These are phyloP conservation scores for Alnus glutinosa DNA, from an alignment of 306 rosid species.

Conservation along the genomic window DNA sequence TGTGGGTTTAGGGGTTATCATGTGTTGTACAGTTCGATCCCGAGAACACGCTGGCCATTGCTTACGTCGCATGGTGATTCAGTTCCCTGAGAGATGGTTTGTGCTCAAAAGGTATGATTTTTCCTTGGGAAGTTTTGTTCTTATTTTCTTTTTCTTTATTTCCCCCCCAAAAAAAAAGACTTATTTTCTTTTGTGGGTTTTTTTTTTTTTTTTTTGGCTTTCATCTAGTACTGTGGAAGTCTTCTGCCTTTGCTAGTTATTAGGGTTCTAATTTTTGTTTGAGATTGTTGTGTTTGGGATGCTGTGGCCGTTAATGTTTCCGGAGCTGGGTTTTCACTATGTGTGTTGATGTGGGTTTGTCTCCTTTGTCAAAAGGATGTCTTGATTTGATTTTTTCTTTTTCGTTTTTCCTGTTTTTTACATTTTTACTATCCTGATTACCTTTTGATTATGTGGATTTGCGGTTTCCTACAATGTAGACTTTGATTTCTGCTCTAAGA, in stretches of 20 bases:
- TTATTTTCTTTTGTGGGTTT: slow-evolving; percentile 1
- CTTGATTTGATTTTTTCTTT: background rate
- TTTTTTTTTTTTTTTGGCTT: background rate
- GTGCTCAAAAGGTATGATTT: slow-evolving; percentile 38
- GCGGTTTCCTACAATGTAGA: background rate
- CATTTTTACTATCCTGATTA: background rate
- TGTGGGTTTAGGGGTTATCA: slow-evolving; percentile 14
- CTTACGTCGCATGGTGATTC: slow-evolving; percentile 10
- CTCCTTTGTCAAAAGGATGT: background rate
- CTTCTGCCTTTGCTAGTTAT: background rate
- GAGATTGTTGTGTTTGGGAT: background rate
- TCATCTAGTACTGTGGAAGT: background rate
- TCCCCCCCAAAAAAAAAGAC: background rate
- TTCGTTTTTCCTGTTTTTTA: background rate
- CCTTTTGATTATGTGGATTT: background rate
- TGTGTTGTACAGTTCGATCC: slow-evolving; percentile 9
- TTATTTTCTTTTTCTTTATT: slow-evolving; percentile 11
- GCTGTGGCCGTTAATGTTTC: background rate
- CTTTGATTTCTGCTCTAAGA: background rate
- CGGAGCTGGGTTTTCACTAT: background rate
- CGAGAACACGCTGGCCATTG: slow-evolving; percentile 2
- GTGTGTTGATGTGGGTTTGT: background rate
- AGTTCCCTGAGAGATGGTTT: slow-evolving; percentile 30
- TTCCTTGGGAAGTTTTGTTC: background rate
- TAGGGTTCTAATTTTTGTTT: background rate